Evolutionary conservation across 2,329 filamentous ascomycete species (phyloP).

Genomic region (Aspergillus fumigatiaffinis): DNA sequence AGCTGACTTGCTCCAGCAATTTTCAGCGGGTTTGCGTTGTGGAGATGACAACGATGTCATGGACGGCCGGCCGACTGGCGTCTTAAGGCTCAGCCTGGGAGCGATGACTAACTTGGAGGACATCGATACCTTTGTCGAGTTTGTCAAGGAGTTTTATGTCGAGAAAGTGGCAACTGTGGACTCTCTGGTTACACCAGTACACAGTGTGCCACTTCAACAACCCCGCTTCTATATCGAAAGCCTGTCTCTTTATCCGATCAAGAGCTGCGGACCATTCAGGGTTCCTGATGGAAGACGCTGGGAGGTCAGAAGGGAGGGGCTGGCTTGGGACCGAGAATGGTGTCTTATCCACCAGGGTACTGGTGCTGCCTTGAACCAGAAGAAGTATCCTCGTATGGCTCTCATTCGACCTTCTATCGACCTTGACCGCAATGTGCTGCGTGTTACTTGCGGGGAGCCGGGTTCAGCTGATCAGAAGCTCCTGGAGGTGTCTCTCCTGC

Average conservation of each 20-base stretch:
- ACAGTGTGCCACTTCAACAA: slow-evolving; percentile 6
- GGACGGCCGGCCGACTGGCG: slow-evolving; percentile 79
- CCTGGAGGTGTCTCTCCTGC: slow-evolving; percentile 35
- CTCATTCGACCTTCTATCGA: slow-evolving; percentile 73
- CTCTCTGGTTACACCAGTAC: slow-evolving; percentile 13
- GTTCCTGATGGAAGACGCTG: slow-evolving; percentile 64
- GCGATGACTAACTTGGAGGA: slow-evolving; percentile 82
- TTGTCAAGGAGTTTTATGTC: slow-evolving; percentile 67
- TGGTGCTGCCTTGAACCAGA: slow-evolving; percentile 80
- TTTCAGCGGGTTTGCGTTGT: slow-evolving; percentile 79
- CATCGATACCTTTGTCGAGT: slow-evolving; percentile 66
- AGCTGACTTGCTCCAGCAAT: slow-evolving; percentile 80
- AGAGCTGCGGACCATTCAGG: slow-evolving; percentile 79
- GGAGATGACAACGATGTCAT: slow-evolving; percentile 79
- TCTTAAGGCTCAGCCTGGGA: slow-evolving; percentile 80
- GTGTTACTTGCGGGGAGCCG: slow-evolving; percentile 47
- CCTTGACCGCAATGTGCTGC: slow-evolving; percentile 61
- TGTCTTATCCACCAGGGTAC: slow-evolving; percentile 86
- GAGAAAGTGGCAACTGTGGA: slow-evolving; percentile 26
- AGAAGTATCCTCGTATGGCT: slow-evolving; percentile 82
- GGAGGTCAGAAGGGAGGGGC: slow-evolving; percentile 75
- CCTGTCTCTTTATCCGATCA: slow-evolving; percentile 82
- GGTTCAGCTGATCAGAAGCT: slow-evolving; percentile 25
- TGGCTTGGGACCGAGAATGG: slow-evolving; percentile 96
- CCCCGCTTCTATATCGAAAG: slow-evolving; percentile 54